phyloP scores from a whole-genome alignment of 1,139 yeast species.

The Diutina ranongensis region DNA sequence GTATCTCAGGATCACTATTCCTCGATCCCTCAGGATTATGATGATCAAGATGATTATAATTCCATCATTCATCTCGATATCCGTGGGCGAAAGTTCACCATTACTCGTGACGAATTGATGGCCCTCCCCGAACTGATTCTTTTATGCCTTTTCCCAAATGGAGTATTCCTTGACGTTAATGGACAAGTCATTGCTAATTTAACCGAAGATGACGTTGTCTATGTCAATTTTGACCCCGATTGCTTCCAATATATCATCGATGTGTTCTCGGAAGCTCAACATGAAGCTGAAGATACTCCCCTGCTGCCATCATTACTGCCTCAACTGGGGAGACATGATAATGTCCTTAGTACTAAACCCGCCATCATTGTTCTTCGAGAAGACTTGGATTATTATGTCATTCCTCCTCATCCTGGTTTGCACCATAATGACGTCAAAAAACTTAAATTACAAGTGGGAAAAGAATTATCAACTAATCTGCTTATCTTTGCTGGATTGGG shows the following conservation, averaged over 20 bases:
- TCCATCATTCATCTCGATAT: constrained; percentile 56
- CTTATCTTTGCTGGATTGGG: constrained; percentile 69
- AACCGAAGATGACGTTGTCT: constrained; percentile 67
- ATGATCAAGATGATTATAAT: constrained; percentile 33
- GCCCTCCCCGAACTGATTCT: constrained; percentile 84
- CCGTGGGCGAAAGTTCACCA: constrained; percentile 52
- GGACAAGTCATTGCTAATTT: constrained; percentile 70
- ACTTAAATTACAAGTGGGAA: constrained; percentile 58
- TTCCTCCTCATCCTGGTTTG: constrained; percentile 56
- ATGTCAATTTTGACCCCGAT: constrained; percentile 74
- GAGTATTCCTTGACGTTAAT: constrained; percentile 65
- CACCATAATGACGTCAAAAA: constrained; percentile 42
- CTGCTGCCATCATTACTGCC: constrained; percentile 6
- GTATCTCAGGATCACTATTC: constrained; percentile 36
- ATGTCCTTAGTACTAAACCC: constrained; percentile 56
- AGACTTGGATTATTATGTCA: constrained; percentile 86
- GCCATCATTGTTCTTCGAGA: constrained; percentile 88
- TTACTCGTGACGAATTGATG: constrained; percentile 82
- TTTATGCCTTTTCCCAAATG: constrained; percentile 80
- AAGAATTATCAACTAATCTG: constrained; percentile 37
- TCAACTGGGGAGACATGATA: constrained; percentile 9
- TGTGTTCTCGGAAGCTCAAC: constrained; percentile 41
- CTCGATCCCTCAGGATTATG: constrained; percentile 12
- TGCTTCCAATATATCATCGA: constrained; percentile 78
- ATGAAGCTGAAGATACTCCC: constrained; percentile 18